Base-by-base conservation (phyloP, 352 stramenopile species). In the Phytophthora foliorum region DNA sequence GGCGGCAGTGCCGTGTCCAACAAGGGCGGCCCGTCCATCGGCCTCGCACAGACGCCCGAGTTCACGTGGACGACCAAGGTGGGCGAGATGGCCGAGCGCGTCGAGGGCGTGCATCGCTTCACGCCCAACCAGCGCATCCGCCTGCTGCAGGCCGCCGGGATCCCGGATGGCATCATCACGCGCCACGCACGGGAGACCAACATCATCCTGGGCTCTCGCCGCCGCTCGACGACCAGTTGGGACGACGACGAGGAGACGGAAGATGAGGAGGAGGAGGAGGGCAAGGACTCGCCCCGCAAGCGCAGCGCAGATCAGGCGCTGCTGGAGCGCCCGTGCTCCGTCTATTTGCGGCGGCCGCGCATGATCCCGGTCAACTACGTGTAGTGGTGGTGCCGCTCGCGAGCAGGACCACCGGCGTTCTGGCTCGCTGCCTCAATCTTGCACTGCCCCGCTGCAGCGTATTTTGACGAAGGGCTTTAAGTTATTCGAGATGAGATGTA, bases 331-430 rank as follows among this genome's bases (percentile, higher is more conserved):
- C 69, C 78, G 31, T 84, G 81, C 50, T 76, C 78, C 25, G 57
- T 74, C 36, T 82, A 80, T 71, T 69, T 85, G 46, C 73, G 80
- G 46, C 69, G 80, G 55, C 82, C 82, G 27, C 78, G 82, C 39
- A 91, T 91, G 78, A 91, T 91, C 66, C 82, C 82, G 36, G 66
- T 78, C 65, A 88, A 91, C 69, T 91, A 91, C 67, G 74, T 77
- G 42, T 85, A 76, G 51, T 31, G 52, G 6, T 32, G 42, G 17
- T 27, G 34, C 29, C 22, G 46, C 21, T 55, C 51, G 17, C 14
- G 36, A 54, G 49, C 49, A 32, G 60, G 9, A 45, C 36, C 45
- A 27, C 6, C 27, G 31, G 24, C 19, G 25, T 62, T 42, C 32
- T 61, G 42, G 31, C n/a, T 68, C 27, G 25, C 41, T 70, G n/a